Conservation (phyloP, 2,329 filamentous ascomycete species). For the Niveomyces coronatus region DNA sequence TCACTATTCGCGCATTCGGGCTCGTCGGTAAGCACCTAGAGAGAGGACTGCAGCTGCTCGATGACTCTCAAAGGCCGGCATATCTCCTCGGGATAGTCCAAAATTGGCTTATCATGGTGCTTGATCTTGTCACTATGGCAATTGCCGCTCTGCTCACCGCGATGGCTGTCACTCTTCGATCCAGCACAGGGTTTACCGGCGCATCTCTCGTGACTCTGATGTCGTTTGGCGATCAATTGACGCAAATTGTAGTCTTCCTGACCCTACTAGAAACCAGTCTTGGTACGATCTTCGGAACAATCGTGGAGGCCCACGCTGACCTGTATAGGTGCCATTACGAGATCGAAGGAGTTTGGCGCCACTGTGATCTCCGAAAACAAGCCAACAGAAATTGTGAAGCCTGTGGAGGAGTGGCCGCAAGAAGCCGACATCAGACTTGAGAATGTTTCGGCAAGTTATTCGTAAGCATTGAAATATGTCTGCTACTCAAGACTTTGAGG, state of each 20-base stretch:
- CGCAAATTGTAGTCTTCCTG: conserved; percentile 14
- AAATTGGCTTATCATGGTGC: conserved; percentile 41
- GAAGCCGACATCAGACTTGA: conserved; percentile 13
- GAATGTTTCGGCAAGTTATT: conserved; percentile 12
- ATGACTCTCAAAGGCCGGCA: conserved; percentile 42
- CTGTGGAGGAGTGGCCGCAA: conserved; percentile 13
- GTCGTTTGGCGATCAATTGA: conserved; percentile 21
- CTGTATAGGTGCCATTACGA: conserved; percentile 12
- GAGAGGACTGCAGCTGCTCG: conserved; percentile 35
- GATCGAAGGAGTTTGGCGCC: conserved; percentile 13
- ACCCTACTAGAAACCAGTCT: conserved; percentile 17
- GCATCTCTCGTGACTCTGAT: conserved; percentile 27
- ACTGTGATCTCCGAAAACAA: conserved; percentile 11
- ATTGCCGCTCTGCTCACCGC: conserved; percentile 35
- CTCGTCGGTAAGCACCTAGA: conserved; percentile 35
- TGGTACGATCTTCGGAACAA: neutral
- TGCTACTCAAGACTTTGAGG: too few relatives aligned
- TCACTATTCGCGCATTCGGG: conserved; percentile 44
- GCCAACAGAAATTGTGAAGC: conserved; percentile 8
- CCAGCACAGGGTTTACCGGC: conserved; percentile 25
- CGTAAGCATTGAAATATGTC: neutral
- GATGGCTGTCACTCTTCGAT: conserved; percentile 31
- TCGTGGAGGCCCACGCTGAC: neutral
- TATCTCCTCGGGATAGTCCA: conserved; percentile 48
- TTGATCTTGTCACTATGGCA: conserved; percentile 37